phyloP scores from a whole-genome alignment of 192 early-diverging fungal genomes.

The Entomortierella beljakovae region DNA sequence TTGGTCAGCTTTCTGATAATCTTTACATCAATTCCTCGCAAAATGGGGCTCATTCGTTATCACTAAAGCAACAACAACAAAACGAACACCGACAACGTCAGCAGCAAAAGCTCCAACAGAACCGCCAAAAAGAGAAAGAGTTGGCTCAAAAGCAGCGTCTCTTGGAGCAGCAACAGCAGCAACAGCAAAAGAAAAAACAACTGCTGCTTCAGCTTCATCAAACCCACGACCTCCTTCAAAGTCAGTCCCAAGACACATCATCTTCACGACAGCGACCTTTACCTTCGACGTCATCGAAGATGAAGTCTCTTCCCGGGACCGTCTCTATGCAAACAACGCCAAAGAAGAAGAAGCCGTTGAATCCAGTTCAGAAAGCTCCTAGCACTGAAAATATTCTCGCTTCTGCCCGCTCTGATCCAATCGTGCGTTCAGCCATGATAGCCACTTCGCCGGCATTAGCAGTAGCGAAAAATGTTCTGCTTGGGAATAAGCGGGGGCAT shows the following conservation, averaged over 20 bases:
- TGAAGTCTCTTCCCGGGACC: not conserved
- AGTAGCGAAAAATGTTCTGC: slow-evolving; percentile 7
- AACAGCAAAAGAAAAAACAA: slow-evolving; percentile 9
- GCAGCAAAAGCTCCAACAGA: slow-evolving; percentile 17
- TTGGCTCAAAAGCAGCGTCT: slow-evolving; percentile 20
- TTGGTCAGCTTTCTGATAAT: not conserved
- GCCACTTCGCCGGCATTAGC: slow-evolving; percentile 8
- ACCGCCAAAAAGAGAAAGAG: slow-evolving; percentile 20
- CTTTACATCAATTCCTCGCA: too few relatives aligned
- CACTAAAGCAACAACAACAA: not conserved
- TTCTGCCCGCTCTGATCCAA: slow-evolving; percentile 11
- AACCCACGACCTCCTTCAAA: slow-evolving; percentile 9
- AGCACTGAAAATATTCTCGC: slow-evolving; percentile 47
- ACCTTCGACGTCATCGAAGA: not conserved
- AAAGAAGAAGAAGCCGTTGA: slow-evolving; percentile 51
- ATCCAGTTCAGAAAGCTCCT: slow-evolving; percentile 42
- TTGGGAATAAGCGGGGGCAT: slow-evolving; percentile 29
- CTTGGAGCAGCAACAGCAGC: slow-evolving; percentile 19
- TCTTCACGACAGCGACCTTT: not conserved
- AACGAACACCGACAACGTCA: slow-evolving; percentile 18
- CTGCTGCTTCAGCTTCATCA: slow-evolving; percentile 24
- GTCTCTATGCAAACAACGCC: not conserved
- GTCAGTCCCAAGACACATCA: not conserved
- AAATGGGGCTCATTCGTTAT: not conserved
- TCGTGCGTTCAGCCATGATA: slow-evolving; percentile 8